Conservation (phyloP, 2,329 filamentous ascomycete species). For the Pseudocercospora vitis region DNA sequence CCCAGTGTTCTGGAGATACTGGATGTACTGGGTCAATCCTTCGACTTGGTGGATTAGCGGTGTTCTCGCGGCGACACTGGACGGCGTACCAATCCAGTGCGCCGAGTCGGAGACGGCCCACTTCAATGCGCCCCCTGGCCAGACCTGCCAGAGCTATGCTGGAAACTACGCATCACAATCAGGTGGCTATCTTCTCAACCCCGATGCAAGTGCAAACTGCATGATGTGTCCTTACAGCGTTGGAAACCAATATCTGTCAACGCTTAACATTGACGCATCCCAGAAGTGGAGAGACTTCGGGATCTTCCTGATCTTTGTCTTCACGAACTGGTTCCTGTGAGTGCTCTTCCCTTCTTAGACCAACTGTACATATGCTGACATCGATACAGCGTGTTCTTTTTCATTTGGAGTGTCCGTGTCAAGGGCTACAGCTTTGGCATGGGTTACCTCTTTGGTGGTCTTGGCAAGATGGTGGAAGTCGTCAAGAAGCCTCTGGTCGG, state of each 20-base stretch:
- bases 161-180: conserved; percentile 56
- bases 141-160: conserved; percentile 67
- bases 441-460: conserved; percentile 53
- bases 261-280: conserved; percentile 53
- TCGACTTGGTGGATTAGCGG: conserved; percentile 72
- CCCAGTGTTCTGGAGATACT: conserved; percentile 71
- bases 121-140: conserved; percentile 65
- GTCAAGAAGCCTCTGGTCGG: conserved; percentile 39
- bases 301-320: conserved; percentile 68
- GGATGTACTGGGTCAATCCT: conserved; percentile 69
- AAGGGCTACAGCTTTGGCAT: conserved; percentile 71
- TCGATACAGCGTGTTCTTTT: conserved; percentile 46
- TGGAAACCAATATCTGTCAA: conserved; percentile 67
- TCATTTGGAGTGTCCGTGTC: conserved; percentile 71
- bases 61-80: conserved; percentile 63
- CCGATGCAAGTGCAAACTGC: conserved; percentile 59
- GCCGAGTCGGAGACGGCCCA: conserved; percentile 58
- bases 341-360: background rate
- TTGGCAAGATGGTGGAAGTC: conserved; percentile 45
- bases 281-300: conserved; percentile 74
- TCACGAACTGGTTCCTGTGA: conserved; percentile 60
- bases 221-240: conserved; percentile 67
- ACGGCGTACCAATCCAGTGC: conserved; percentile 48
- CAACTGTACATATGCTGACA: background rate
- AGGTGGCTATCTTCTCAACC: conserved; percentile 65